These are phyloP conservation scores for Neurospora sp. DNA, from an alignment of 495 filamentous ascomycete species.

Conservation along the genomic window DNA sequence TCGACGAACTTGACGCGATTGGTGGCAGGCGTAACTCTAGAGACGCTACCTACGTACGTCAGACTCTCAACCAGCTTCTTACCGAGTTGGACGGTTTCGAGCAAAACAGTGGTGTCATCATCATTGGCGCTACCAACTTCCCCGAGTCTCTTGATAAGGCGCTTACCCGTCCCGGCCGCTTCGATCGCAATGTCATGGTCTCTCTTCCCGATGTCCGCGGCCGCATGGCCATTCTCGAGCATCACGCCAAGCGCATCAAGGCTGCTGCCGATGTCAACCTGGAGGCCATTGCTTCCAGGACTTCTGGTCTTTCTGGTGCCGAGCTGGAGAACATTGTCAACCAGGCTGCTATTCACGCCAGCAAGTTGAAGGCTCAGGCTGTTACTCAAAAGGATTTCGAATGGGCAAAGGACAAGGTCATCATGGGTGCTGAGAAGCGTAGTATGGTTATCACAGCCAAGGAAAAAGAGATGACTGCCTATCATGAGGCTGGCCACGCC, in stretches of 20 bases:
- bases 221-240: slow-evolving; percentile 79
- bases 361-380: slow-evolving; percentile 60
- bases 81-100: slow-evolving; percentile 98
- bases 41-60: slow-evolving; percentile 92
- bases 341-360: slow-evolving; percentile 86
- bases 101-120: slow-evolving; percentile 85
- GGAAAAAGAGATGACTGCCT: slow-evolving; percentile 83
- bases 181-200: slow-evolving; percentile 83
- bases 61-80: slow-evolving; percentile 92
- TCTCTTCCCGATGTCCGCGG: slow-evolving; percentile 92
- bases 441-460: slow-evolving; percentile 81
- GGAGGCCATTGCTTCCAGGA: slow-evolving; percentile 70
- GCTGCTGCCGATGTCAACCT: slow-evolving; percentile 70
- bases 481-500: slow-evolving; percentile 95
- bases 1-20: slow-evolving; percentile 94
- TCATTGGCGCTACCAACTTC: slow-evolving; percentile 93
- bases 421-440: slow-evolving; percentile 89
- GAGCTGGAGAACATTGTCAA: slow-evolving; percentile 95
- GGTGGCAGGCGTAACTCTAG: slow-evolving; percentile 87
- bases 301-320: slow-evolving; percentile 86
- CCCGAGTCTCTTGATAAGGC: slow-evolving; percentile 91
- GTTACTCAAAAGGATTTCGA: slow-evolving; percentile 79
- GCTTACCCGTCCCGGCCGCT: slow-evolving; percentile 85
- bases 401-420: slow-evolving; percentile 96
- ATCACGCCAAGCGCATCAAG: slow-evolving; percentile 84